Base-by-base conservation (phyloP, 1,139 yeast genomes). In the Kazachstania sp. region DNA sequence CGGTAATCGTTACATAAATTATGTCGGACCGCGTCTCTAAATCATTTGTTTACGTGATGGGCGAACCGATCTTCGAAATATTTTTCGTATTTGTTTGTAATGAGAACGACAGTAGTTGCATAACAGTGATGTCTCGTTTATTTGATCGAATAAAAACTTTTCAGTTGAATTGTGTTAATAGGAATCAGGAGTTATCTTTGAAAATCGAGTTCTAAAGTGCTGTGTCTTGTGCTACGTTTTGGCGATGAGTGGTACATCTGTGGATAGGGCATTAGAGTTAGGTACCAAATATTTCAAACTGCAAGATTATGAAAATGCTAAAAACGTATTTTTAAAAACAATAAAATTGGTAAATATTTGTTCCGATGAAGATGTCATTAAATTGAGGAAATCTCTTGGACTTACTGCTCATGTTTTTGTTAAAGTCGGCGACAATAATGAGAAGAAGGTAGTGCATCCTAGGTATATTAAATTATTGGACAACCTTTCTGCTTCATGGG, bases 401-500 rank as follows among this genome's bases (percentile, higher is more conserved):
- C 26, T 37, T 13, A 31, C 38, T 15, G n/a, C 41, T 7, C 26
- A 41, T 12, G 15, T 16, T 11, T 13, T n/a, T 6, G 29, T 18
- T 11, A 15, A 13, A 9, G 8, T 15, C 7, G 35, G 16, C 12
- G 32, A 19, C 9, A n/a, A 36, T 5, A 13, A 32, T n/a, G 28
- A 43, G 32, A 16, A 35, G 8, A 38, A 45, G 4, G 49, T 55
- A 31, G 44, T 56, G 36, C 71, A 68, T 47, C 71, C 71, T 1
- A 58, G 56, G 51, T 55, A 63, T 15, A 54, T 56, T 1, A 57
- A 63, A 11, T 35, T 72, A 15, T 54, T 72, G 31, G 77, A 72
- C 50, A 63, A 66, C 46, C 59, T 85, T 28, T 79, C 85, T 1
- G 85, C 86, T 0, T 73, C 81, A 0, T 71, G 68, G 58, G 82